phyloP scores from a whole-genome alignment of 352 stramenopile species.

The Phytophthora europaea region DNA sequence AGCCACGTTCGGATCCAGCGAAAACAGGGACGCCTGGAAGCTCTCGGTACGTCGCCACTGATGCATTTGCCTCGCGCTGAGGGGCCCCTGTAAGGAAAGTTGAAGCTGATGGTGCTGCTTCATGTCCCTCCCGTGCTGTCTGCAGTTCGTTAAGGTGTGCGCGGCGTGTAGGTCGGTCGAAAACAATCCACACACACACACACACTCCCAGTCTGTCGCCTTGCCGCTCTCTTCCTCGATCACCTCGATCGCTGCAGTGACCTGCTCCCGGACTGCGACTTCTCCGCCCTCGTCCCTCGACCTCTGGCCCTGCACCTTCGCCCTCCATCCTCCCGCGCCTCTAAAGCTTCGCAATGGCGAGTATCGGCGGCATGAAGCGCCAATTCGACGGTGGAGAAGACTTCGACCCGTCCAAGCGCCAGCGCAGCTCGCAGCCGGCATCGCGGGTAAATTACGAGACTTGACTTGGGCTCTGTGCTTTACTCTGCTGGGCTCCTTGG shows the following conservation, averaged over 20 bases:
- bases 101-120: slow-evolving; percentile 13
- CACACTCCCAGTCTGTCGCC: slow-evolving; percentile 8
- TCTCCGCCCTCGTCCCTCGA: slow-evolving; percentile 10
- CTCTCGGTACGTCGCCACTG: slow-evolving; percentile 22
- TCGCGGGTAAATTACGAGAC: slow-evolving; percentile 58
- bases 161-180: slow-evolving; percentile 11
- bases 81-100: background rate
- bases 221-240: slow-evolving; percentile 11
- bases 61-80: slow-evolving; percentile 1
- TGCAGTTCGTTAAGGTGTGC: slow-evolving; percentile 13
- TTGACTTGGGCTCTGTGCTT: slow-evolving; percentile 12
- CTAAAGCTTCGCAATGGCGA: slow-evolving; percentile 22
- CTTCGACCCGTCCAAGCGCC: slow-evolving; percentile 48
- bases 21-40: background rate
- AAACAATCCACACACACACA: slow-evolving; percentile 31
- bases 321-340: slow-evolving; percentile 3
- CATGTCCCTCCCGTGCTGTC: background rate
- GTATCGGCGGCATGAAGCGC: slow-evolving; percentile 51
- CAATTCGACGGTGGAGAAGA: slow-evolving; percentile 45
- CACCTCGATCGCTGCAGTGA: slow-evolving; percentile 9
- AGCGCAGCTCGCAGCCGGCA: slow-evolving; percentile 43
- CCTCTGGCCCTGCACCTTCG: slow-evolving; percentile 7
- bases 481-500: background rate
- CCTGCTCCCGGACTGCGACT: background rate
- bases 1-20: slow-evolving; percentile 1